These are phyloP conservation scores for Crepidotus variabilis DNA, from an alignment of 768 basidiomycete species.

Conservation along the genomic window DNA sequence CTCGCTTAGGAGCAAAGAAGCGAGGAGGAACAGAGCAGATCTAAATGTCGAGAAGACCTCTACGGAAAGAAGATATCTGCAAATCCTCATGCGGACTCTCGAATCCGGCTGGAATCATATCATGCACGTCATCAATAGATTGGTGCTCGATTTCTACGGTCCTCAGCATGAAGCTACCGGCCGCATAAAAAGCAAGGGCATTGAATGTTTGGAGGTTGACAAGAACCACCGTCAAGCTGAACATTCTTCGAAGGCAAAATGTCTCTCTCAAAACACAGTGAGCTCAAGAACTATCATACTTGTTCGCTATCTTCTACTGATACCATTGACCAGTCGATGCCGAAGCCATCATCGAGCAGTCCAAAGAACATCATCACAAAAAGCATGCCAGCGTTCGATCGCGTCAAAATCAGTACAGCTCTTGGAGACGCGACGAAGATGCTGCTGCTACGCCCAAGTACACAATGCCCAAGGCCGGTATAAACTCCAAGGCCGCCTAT, in stretches of 20 bases:
- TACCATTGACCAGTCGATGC: slow-evolving; percentile 35
- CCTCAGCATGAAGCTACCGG: too few relatives aligned
- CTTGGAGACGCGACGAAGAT: slow-evolving; percentile 39
- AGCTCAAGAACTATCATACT: background rate
- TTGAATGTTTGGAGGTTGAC: background rate
- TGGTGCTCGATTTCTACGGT: too few relatives aligned
- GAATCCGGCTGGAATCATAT: too few relatives aligned
- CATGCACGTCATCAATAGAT: too few relatives aligned
- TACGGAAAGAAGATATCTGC: too few relatives aligned
- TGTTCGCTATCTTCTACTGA: background rate
- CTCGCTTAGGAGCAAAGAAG: too few relatives aligned
- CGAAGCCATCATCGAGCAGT: slow-evolving; percentile 41
- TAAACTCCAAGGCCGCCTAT: slow-evolving; percentile 41
- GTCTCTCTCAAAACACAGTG: background rate
- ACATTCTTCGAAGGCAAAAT: background rate
- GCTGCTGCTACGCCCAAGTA: slow-evolving; percentile 40
- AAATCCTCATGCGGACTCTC: too few relatives aligned
- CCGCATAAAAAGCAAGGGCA: too few relatives aligned
- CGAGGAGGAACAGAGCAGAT: too few relatives aligned
- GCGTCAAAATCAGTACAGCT: slow-evolving; percentile 25
- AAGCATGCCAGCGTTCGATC: slow-evolving; percentile 27
- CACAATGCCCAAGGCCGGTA: slow-evolving; percentile 38
- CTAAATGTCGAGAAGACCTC: too few relatives aligned
- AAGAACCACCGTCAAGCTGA: background rate
- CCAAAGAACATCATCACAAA: slow-evolving; percentile 34